Evolutionary conservation across 768 basidiomycete species (phyloP), one percentile per base, ranked within the genome.

Genomic region (Pulveroboletus sp.): DNA sequence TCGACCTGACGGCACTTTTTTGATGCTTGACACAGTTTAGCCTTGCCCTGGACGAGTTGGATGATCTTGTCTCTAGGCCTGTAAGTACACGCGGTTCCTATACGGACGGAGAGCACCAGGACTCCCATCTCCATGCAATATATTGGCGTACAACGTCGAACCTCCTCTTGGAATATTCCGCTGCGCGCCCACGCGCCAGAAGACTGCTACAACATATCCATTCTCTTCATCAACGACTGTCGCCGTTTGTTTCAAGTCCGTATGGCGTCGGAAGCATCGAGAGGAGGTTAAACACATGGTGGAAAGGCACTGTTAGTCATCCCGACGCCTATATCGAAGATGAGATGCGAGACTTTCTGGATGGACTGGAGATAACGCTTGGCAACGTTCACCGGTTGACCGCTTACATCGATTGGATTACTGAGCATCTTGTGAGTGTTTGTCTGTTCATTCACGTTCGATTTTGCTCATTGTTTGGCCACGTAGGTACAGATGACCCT

Each of bases 81-180:
- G 17, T 10, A 14, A n/a, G 32, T 34, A 36, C 40, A 8, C 38
- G 24, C 24, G 37, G 29, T 49, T 31, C 37, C 11, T n/a, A 14
- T 23, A 38, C 30, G 29, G 38, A 37, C 4, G 40, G 29, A 34
- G 29, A 45, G 2, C 16, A 37, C 17, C 55, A 47, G 12, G 55
- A 61, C 11, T 42, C 41, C 23, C 63, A 46, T 19, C 47, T 63
- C 13, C 48, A 59, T 30, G 65, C 58, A 4, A 57, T 69, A 41
- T 67, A 56, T 42, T 62, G 54, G 55, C 68, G 62, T 23, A 62
- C 64, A 5, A 37, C 65, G 1, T 68, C 68, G 5, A 68, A 63
- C 35, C 62, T 68, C 14, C 58, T 69, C 17, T 47, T 68, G 22
- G 68, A 68, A 47, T 69, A 68, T 47, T 63, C 66, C 5, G 64